Evolutionary conservation across 441 rosid genomes (phyloP).

Genomic region (Bocquillonia castaneifolia): DNA sequence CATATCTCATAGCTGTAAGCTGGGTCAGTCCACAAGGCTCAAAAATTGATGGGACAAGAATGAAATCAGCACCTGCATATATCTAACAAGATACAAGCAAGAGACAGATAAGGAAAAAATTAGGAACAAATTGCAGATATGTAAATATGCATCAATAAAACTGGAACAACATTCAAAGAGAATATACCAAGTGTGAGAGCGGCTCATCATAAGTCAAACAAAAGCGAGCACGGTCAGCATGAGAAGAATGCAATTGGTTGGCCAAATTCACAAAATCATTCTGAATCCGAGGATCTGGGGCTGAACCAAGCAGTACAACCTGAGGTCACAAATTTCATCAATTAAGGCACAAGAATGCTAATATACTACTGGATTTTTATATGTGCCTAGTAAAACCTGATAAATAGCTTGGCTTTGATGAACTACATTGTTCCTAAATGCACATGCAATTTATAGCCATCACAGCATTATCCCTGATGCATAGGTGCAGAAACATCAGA

Average conservation of each 20-base stretch:
- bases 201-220: conserved; percentile 91
- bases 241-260: conserved; percentile 66
- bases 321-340: conserved; percentile 32
- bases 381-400: neutral
- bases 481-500: neutral
- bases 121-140: conserved; percentile 12
- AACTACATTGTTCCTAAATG: neutral
- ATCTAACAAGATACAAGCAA: conserved; percentile 36
- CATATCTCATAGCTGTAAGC: conserved; percentile 93
- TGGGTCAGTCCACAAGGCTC: conserved; percentile 99
- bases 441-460: neutral
- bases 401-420: neutral
- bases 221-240: conserved; percentile 67
- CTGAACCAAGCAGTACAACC: conserved; percentile 95
- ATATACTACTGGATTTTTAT: neutral
- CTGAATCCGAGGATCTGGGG: conserved; percentile 96
- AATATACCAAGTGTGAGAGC: conserved; percentile 85
- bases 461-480: neutral
- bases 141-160: neutral
- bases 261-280: conserved; percentile 84
- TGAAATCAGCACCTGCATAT: conserved; percentile 92
- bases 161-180: conserved; percentile 10
- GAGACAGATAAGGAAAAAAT: conserved; percentile 5
- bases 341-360: neutral
- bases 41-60: conserved; percentile 89